These are phyloP conservation scores for Aspergillus pseudoglaucus DNA, from an alignment of 2,329 filamentous ascomycete genomes.

Conservation along the genomic window DNA sequence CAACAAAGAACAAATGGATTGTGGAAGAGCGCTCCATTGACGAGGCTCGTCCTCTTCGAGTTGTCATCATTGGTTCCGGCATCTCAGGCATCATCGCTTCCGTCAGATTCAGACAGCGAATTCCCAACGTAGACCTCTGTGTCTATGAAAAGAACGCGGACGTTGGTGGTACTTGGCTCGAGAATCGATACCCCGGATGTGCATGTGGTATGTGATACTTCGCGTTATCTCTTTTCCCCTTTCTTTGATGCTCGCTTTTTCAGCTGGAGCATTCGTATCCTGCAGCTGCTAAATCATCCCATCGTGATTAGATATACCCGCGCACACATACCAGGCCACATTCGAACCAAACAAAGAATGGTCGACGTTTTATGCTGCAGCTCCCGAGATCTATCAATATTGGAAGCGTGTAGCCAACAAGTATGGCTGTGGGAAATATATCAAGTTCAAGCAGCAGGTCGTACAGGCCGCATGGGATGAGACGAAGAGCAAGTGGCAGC, in stretches of 20 bases:
- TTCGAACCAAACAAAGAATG: slow-evolving; percentile 46
- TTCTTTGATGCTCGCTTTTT: background rate
- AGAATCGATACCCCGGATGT: slow-evolving; percentile 32
- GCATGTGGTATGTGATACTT: slow-evolving; percentile 23
- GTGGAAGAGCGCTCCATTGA: slow-evolving; percentile 30
- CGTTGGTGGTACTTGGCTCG: slow-evolving; percentile 30
- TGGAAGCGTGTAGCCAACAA: slow-evolving; percentile 41
- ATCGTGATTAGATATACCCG: slow-evolving; percentile 35
- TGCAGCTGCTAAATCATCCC: background rate
- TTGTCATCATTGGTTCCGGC: slow-evolving; percentile 34
- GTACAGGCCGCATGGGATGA: slow-evolving; percentile 41
- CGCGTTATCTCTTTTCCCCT: background rate
- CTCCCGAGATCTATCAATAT: slow-evolving; percentile 45
- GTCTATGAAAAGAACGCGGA: slow-evolving; percentile 32
- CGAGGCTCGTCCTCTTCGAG: slow-evolving; percentile 23
- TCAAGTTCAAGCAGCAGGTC: slow-evolving; percentile 43
- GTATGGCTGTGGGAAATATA: slow-evolving; percentile 41
- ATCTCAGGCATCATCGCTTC: slow-evolving; percentile 35
- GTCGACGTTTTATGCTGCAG: slow-evolving; percentile 44
- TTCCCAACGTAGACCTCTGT: slow-evolving; percentile 29
- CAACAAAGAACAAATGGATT: slow-evolving; percentile 4
- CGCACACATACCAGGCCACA: slow-evolving; percentile 45
- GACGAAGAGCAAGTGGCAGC: slow-evolving; percentile 20
- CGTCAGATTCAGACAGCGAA: slow-evolving; percentile 31
- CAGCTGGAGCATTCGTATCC: too few relatives aligned